Conservation (phyloP, 768 basidiomycete genomes). For the Xerocomus brunneocitrinus region DNA sequence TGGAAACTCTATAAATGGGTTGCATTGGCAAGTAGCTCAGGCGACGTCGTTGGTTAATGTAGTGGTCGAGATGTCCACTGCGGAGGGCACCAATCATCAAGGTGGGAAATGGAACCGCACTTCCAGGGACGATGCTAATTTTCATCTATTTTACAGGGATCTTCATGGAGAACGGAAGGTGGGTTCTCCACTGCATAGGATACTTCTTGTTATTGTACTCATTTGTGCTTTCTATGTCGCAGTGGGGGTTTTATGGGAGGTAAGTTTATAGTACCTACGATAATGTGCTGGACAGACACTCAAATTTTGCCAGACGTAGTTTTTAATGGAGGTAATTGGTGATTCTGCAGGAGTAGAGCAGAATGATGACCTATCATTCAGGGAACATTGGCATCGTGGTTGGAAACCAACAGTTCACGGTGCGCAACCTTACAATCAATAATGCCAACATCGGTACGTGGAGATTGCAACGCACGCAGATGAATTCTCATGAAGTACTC, state of each 20-base stretch:
- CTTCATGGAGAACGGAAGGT: conserved; percentile 76
- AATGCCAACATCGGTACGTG: conserved; percentile 38
- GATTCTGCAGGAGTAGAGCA: neutral
- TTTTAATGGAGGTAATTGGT: conserved; percentile 37
- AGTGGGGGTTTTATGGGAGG: conserved; percentile 54
- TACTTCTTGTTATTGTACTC: neutral
- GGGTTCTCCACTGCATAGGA: neutral
- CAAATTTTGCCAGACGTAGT: conserved; percentile 30
- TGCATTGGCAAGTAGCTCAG: conserved; percentile 86
- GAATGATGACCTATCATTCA: neutral
- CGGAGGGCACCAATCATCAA: conserved; percentile 56
- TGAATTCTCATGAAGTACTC: neutral
- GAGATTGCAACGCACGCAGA: neutral
- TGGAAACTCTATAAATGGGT: conserved; percentile 49
- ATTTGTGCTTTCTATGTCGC: neutral
- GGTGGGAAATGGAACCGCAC: conserved; percentile 34
- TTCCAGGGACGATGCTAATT: neutral
- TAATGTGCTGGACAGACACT: neutral
- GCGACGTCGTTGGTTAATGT: conserved; percentile 71
- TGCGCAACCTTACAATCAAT: conserved; percentile 55
- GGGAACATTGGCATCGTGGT: conserved; percentile 59
- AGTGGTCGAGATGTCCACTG: conserved; percentile 64
- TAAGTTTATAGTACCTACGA: conserved; percentile 22
- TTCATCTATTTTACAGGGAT: conserved; percentile 31
- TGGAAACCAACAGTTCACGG: conserved; percentile 77